Conservation (phyloP, 2,329 filamentous ascomycete species). For the Paecilomyces sp. region DNA sequence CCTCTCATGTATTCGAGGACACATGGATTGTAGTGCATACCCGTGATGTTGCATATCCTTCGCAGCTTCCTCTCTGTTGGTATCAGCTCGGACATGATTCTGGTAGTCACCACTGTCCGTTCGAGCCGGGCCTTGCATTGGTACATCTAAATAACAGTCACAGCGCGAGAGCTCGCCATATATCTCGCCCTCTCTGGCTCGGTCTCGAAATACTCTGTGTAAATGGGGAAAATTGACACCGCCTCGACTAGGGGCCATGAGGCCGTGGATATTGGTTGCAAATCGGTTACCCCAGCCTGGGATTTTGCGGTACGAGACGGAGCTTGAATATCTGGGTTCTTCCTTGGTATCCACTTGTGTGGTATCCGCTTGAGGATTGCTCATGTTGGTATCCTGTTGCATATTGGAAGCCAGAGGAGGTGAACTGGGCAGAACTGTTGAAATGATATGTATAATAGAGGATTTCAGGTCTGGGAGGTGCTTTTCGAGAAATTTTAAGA, state of each 20-base stretch:
- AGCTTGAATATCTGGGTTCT: background rate
- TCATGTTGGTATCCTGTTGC: background rate
- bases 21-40: background rate
- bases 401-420: background rate
- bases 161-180: background rate
- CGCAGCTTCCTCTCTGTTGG: background rate
- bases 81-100: background rate
- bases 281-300: background rate
- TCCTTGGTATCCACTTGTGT: background rate
- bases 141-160: background rate
- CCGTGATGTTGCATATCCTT: background rate
- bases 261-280: background rate
- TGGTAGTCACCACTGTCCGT: background rate
- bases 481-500: background rate
- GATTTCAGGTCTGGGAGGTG: background rate
- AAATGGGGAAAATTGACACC: background rate
- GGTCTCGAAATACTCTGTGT: background rate
- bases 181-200: background rate
- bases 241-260: background rate
- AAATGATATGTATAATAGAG: background rate
- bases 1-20: background rate
- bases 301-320: background rate
- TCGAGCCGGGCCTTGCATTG: background rate
- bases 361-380: too few relatives aligned
- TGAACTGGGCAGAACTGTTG: background rate